Evolutionary conservation across 257 asterid genomes (phyloP), one percentile per base, ranked within the genome.

Genomic region (Solanum raphanifolium): DNA sequence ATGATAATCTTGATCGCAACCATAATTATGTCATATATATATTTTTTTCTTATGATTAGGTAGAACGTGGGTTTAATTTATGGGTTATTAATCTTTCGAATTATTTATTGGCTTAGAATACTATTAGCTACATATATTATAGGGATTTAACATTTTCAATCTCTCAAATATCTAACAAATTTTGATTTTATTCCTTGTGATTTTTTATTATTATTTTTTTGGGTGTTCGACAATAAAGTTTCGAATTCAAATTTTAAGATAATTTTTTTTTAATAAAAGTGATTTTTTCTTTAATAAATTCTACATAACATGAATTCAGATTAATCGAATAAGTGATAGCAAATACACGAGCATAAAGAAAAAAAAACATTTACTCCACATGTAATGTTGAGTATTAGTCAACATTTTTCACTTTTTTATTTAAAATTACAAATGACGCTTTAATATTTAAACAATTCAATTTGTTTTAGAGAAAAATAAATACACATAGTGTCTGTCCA

Each of bases 231-330:
- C 13, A 32, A 32, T 34, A 35, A 35, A 35, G 38, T 35, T 6
- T 35, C 2, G 38, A 36, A 36, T 36, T 36, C 38, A 36, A 36
- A 36, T 36, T 36, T 35, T 35, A 7, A 35, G 38, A 35, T 34
- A n/a, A n/a, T n/a, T n/a, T n/a, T n/a, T n/a, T n/a, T n/a, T 34
- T 34, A 34, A 34, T 34, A 34, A 34, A 34, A 35, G 2, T 6
- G 38, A 35, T 35, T 35, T 35, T 6, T 38, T 34, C 0, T 32
- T 32, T 6, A 32, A 4, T 20, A 73, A 3, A 36, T 21, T 4
- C 0, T 74, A 36, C 0, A 5, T 74, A 4, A 3, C 11, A 3
- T 0, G 0, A 75, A 75, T 36, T 9, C 0, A 6, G 0, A 36
- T 75, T 73, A 72, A 72, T 72, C 3, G 1, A 74, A 5, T 5